A percentile compares a stretch with the other conserved stretches of the same genome.
Evolutionary conservation across 306 rosid species (phyloP).

Genomic region (Astragalus membranaceus): DNA sequence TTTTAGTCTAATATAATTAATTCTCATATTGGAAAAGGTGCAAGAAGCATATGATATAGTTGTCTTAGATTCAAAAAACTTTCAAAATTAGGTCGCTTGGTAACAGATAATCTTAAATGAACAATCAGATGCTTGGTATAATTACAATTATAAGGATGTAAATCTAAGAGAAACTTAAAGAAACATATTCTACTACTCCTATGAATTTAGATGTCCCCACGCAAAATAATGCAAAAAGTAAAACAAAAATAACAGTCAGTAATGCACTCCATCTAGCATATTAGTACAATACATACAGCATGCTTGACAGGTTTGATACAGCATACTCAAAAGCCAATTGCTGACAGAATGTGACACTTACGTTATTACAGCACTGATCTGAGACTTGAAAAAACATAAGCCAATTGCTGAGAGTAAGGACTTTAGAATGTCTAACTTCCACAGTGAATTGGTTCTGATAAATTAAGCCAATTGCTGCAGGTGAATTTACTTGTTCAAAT

Average conservation of each 20-base stretch:
- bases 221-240: not conserved
- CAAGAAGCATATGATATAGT: no score
- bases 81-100: not conserved
- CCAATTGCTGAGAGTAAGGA: no score
- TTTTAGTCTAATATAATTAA: no score
- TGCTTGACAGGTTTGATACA: no score
- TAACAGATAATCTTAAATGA: not conserved
- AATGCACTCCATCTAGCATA: not conserved
- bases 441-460: no score
- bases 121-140: not conserved
- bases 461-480: no score
- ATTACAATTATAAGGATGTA: not conserved
- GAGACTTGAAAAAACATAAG: no score
- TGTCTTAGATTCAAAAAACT: no score
- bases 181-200: not conserved
- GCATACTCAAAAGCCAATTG: not conserved
- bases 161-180: not conserved
- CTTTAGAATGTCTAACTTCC: no score
- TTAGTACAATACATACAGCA: not conserved
- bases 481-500: no score
- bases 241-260: not conserved
- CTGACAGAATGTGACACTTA: conserved; percentile 38
- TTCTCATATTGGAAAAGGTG: no score
- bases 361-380: conserved; percentile 95
- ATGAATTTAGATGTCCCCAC: not conserved